These are phyloP conservation scores for Goffeauzyma gilvescens DNA, from an alignment of 768 basidiomycete genomes.

Conservation along the genomic window DNA sequence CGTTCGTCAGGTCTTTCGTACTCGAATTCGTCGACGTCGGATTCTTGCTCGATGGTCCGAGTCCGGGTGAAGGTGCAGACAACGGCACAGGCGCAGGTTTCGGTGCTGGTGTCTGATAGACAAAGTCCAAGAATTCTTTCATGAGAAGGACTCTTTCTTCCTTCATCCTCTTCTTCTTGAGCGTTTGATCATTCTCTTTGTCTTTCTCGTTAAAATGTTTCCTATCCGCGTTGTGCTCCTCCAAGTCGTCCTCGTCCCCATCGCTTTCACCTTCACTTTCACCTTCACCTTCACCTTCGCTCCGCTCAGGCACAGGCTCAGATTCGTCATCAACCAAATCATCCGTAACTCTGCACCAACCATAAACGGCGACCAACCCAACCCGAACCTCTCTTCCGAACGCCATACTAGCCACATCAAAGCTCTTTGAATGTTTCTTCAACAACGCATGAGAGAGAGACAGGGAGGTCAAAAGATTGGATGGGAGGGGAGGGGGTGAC, in stretches of 20 bases:
- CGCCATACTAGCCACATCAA: conserved; percentile 27
- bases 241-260: neutral
- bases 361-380: conserved; percentile 26
- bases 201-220: conserved; percentile 12
- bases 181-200: neutral
- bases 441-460: conserved; percentile 17
- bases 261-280: neutral
- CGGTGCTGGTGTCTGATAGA: neutral
- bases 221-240: too few species aligned
- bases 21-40: conserved; percentile 11
- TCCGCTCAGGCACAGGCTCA: neutral
- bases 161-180: neutral
- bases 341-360: conserved; percentile 29
- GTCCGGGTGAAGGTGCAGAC: too few species aligned
- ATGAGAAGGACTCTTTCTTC: conserved; percentile 3
- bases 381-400: conserved; percentile 28
- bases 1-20: conserved; percentile 13
- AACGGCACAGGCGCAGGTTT: too few species aligned
- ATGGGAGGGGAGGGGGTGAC: conserved; percentile 15
- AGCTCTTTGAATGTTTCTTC: conserved; percentile 27
- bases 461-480: conserved; percentile 12
- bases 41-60: conserved; percentile 4
- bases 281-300: neutral
- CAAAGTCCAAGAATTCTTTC: conserved; percentile 1
- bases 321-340: conserved; percentile 7